These are phyloP conservation scores for Lagenidium giganteum DNA, from an alignment of 352 stramenopile genomes.

Conservation along the genomic window DNA sequence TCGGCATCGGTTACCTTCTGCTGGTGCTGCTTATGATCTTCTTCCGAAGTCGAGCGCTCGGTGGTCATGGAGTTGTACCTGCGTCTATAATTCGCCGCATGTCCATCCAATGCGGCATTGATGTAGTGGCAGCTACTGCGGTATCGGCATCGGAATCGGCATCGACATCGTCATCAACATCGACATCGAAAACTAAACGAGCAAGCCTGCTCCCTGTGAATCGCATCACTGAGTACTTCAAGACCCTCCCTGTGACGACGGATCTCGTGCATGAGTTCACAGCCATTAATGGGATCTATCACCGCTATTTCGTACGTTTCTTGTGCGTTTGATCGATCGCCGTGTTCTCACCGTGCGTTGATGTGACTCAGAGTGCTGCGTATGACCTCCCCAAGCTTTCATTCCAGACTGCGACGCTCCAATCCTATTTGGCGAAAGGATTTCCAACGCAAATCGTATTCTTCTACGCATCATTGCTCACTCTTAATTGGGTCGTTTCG, in stretches of 20 bases:
- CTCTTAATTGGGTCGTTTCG: slow-evolving; percentile 19
- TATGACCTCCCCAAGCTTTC: slow-evolving; percentile 20
- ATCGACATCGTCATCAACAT: no score
- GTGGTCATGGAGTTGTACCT: no score
- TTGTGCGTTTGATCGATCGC: slow-evolving; percentile 36
- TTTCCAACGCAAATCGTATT: slow-evolving; percentile 20
- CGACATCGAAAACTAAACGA: no score
- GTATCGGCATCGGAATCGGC: no score
- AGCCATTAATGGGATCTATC: slow-evolving; percentile 3
- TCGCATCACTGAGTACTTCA: no score
- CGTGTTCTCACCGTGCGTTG: no score
- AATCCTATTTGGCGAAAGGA: slow-evolving; percentile 13
- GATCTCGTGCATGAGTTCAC: slow-evolving; percentile 10
- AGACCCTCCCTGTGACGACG: no score
- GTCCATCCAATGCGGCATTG: no score
- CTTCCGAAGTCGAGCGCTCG: slow-evolving; percentile 3
- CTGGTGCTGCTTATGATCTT: slow-evolving; percentile 21
- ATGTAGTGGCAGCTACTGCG: no score
- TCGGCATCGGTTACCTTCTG: slow-evolving; percentile 24
- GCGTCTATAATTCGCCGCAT: no score
- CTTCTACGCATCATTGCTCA: slow-evolving; percentile 18
- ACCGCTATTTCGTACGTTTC: slow-evolving; percentile 10
- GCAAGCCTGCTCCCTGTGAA: no score
- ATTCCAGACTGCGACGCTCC: slow-evolving; percentile 16
- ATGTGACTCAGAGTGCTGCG: slow-evolving; percentile 9